Conservation (phyloP, 73 alveolate species). For the Uronychia setigera region DNA sequence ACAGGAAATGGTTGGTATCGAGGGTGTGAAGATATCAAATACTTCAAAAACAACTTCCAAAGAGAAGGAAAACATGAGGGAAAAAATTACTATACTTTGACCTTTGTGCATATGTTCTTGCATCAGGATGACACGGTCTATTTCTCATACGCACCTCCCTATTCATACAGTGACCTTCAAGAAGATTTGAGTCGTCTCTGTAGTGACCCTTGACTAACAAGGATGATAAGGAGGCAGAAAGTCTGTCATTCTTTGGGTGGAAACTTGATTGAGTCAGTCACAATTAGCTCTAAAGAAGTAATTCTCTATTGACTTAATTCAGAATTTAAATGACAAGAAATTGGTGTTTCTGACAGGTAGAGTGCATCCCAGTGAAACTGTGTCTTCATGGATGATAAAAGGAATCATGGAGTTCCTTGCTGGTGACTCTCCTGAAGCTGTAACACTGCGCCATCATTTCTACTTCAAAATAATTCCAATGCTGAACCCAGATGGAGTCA, state of each 20-base stretch:
- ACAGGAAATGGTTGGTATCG: conserved; percentile 22
- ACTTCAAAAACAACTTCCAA: neutral
- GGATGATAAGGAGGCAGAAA: conserved; percentile 30
- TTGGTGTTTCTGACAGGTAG: conserved; percentile 78
- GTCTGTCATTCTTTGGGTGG: conserved; percentile 80
- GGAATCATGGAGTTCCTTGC: conserved; percentile 71
- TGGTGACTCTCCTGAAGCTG: conserved; percentile 78
- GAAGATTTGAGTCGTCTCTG: conserved; percentile 59
- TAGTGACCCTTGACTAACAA: conserved; percentile 17
- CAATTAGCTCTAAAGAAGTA: conserved; percentile 55
- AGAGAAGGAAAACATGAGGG: conserved; percentile 9
- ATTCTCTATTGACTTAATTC: neutral
- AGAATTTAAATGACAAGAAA: conserved; percentile 51
- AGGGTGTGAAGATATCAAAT: conserved; percentile 16
- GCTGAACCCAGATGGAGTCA: conserved; percentile 91
- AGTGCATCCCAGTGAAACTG: conserved; percentile 89
- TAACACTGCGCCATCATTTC: conserved; percentile 73
- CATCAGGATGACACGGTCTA: conserved; percentile 74
- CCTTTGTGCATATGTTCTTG: neutral
- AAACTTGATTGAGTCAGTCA: conserved; percentile 67
- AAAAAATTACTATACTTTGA: neutral
- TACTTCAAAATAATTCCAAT: conserved; percentile 82
- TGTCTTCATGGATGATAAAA: conserved; percentile 74
- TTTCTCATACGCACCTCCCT: conserved; percentile 83
- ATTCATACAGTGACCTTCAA: conserved; percentile 75